Base-by-base conservation (phyloP, 441 rosid species). In the Aleurites moluccanus region DNA sequence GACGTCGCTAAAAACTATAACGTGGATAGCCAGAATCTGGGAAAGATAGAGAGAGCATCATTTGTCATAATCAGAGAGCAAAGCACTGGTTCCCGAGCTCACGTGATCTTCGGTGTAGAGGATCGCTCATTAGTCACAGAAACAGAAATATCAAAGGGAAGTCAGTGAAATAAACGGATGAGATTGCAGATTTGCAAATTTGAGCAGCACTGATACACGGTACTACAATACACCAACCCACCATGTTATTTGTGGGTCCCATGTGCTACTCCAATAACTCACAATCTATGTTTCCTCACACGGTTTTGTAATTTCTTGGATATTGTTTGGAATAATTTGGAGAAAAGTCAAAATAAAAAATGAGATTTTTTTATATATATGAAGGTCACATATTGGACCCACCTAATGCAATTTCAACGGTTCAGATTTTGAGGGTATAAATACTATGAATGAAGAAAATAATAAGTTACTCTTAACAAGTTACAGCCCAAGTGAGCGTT, bases 261-360 rank as follows among this genome's bases (percentile, higher is more conserved):
- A 27, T 27, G 25, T 55, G 2, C 25, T 20, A 18, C 25, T 60
- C 20, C 20, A 13, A 30, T 1, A 16, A 69, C 33, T 15, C 33
- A 52, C 18, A 47, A 30, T 49, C 13, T 6, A 10, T 30, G 25
- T 69, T 76, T 33, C 59, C 64, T 67, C 64, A 53, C 74, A 65
- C 75, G 70, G 21, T 52, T 45, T 76, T 21, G 18, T n/a, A 7
- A 15, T 13, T 5, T 13, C 33, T 21, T 9, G 9, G 27, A 2
- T 10, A 64, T 33, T 62, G 33, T 62, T 14, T 62, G 44, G 44
- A 10, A 62, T 6, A 16, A 62, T 16, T 16, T 16, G 15, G 10
- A 2, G 44, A 1, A 15, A 61, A 30, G 65, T 30, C 38, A 64
- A 64, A 15, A 64, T 14, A 15, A 30, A 28, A 2, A 33, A 3